phyloP scores from a whole-genome alignment of 225 moss, liverwort and hornwort genomes.

The Marchantia paleacea region DNA sequence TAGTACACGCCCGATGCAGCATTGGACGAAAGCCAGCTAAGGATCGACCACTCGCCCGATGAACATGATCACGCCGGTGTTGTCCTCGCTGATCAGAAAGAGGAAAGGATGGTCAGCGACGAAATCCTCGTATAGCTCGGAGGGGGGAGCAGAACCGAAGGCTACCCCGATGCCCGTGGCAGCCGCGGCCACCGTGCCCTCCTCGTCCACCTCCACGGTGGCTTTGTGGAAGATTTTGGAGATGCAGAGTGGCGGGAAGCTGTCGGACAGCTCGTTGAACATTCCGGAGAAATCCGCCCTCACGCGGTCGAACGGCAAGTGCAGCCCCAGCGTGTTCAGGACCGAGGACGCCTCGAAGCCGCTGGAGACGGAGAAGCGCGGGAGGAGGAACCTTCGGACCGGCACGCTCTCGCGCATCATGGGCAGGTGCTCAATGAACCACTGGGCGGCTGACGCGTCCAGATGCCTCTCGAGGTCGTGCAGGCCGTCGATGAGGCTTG shows the following conservation, averaged over 20 bases:
- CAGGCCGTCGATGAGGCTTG: constrained; percentile 62
- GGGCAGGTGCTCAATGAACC: constrained; percentile 56
- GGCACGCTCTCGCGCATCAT: constrained; percentile 43
- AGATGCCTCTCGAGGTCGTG: constrained; percentile 59
- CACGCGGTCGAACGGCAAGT: constrained; percentile 51
- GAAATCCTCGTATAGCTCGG: constrained; percentile 39
- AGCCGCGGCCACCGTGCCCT: constrained; percentile 66
- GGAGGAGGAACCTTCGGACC: constrained; percentile 46
- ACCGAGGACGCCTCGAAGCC: constrained; percentile 57
- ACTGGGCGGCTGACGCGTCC: constrained; percentile 28
- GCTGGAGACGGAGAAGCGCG: constrained; percentile 70
- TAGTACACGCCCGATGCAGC: too few species aligned
- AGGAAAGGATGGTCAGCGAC: constrained; percentile 93
- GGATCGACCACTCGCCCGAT: constrained; percentile 75
- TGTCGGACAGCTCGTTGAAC: constrained; percentile 32
- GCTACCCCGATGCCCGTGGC: constrained; percentile 32
- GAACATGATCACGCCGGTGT: constrained; percentile 66
- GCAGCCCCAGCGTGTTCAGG: constrained; percentile 55
- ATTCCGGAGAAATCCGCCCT: constrained; percentile 75
- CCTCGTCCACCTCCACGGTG: constrained; percentile 80
- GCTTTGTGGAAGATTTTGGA: constrained; percentile 79
- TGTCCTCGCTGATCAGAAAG: constrained; percentile 75
- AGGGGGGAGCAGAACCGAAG: neutral
- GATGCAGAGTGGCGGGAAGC: constrained; percentile 45
- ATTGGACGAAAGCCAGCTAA: too few species aligned